Base-by-base conservation (phyloP, 2,329 filamentous ascomycete species). In the Claviceps sp. region DNA sequence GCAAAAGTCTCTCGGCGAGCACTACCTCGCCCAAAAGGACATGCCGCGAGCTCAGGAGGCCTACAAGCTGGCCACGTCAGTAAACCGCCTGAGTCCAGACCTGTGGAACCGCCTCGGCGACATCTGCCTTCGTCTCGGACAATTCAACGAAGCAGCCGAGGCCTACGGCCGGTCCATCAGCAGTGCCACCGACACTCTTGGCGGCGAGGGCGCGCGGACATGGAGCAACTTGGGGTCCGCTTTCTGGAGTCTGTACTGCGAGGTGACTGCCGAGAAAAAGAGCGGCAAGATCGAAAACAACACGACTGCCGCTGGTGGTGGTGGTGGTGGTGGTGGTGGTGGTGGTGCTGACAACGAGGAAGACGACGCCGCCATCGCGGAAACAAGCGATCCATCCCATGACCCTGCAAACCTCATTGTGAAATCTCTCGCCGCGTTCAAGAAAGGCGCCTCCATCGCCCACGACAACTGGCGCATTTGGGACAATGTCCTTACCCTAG, bases 221-320 rank as follows among this genome's bases (percentile, higher is more conserved):
- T 98, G 93, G 88, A 94, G 86, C 60, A 98, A 98, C 62, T 76
- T 98, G 22, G 93, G 90, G 0, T 89, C 86, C 2, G 84, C 91
- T 0, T 76, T 97, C 1, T 79, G 87, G 57, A 84, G 82, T 53
- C 71, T 85, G 55, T 89, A 78, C 66, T 75, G 71, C 44, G 77
- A 80, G 59, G 66, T 73, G 0, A 57, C 72, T 4, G 68, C 73
- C 3, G 68, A 61, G n/a, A 62, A 67, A 45, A 61, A 65, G 23
- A 57, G 61, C 22, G 57, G 61, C 46, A 56, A 63, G 26, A 53
- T 58, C 20, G 13, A 14, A 20, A 54, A 59, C 2, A 58, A 64
- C 17, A 58, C 58, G 2, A 56, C 61, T 1, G 58, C 64, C 0
- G n/a, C 38, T 8, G 16, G 38, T 38, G 37, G 26, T 4, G 22